A percentile compares a stretch with the other conserved stretches of the same genome.
Conservation (phyloP, 192 early-diverging fungal species). For the Coemansia sp. region DNA sequence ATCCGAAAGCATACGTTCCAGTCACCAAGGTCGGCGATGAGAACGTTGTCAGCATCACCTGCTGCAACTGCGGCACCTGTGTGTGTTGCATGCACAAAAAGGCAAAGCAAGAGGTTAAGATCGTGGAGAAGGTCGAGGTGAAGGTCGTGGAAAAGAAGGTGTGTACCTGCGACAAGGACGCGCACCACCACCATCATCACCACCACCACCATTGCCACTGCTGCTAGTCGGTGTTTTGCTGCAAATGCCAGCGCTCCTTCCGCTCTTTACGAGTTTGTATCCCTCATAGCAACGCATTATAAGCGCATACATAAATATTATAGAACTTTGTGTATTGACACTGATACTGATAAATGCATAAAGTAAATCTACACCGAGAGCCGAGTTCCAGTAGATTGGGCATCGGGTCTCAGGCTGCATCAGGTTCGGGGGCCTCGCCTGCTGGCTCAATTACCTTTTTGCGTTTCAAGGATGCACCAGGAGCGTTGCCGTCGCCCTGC, state of each 20-base stretch:
- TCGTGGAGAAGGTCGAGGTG: slow-evolving; percentile 9
- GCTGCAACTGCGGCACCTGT: slow-evolving; percentile 43
- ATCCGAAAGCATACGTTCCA: slow-evolving; percentile 49
- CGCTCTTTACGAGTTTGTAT: not conserved
- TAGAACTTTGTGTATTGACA: not conserved
- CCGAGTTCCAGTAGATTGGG: not conserved
- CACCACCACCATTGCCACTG: slow-evolving; percentile 24
- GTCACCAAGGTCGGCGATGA: slow-evolving; percentile 44
- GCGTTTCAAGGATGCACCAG: not conserved
- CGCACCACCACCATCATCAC: slow-evolving; percentile 19
- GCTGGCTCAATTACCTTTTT: not conserved
- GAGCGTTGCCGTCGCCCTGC: not conserved
- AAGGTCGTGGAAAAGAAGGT: slow-evolving; percentile 12
- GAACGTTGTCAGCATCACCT: slow-evolving; percentile 33
- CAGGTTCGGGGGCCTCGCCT: not conserved
- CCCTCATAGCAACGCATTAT: not conserved
- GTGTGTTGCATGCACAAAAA: slow-evolving; percentile 22
- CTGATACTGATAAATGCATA: not conserved
- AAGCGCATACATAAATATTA: not conserved
- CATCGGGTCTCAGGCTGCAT: not conserved
- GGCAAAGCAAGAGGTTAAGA: slow-evolving; percentile 11
- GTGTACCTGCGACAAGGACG: slow-evolving; percentile 24
- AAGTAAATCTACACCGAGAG: not conserved
- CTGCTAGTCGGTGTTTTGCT: not conserved
- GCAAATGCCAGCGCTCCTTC: not conserved